Evolutionary conservation across 2,329 filamentous ascomycete genomes (phyloP), one percentile per base, ranked within the genome.

Genomic region (Aplosporella prunicola): DNA sequence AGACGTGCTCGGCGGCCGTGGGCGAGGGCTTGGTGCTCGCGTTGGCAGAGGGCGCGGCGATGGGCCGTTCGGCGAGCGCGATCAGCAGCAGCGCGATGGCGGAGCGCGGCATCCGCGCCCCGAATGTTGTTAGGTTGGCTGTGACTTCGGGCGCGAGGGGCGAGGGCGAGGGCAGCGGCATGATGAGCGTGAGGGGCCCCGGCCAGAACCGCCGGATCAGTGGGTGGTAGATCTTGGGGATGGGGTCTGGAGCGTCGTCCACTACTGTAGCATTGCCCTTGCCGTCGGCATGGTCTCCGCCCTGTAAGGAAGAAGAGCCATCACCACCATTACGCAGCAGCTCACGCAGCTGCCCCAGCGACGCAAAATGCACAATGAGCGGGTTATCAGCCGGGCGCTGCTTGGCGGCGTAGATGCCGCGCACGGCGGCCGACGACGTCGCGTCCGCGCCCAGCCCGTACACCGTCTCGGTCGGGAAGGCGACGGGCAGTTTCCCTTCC

Each of bases 401-500:
- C 63, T 98, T 98, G 35, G 85, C 87, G 15, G 76, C 71, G 60
- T 91, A 98, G 47, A 98, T 98, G n/a, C 87, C 88, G 52, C 73
- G 78, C 5, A 96, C 89, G 2, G 89, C 82, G 16, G 66, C 69
- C 51, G 80, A 86, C 50, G 86, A 76, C 17, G 88, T 96, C 9
- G 91, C 91, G 63, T 96, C 91, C 10, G 91, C 91, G n/a, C 87
- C 91, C 6, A 98, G 72, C 0, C 91, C 91, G 57, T 98, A 98
- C 1, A 98, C 91, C 0, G 91, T 98, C 63, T 98, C 91, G 0
- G 91, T 98, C 1, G 91, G 91, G 56, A 98, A 98, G 1, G 85
- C 91, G 32, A 98, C 86, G 4, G 91, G 91, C 3, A 72, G 72
- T 53, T 84, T 72, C 35, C 72, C 78, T 13, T 68, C 68, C 35